Percentiles rank a stretch among this genome's conserved stretches.
phyloP scores from a whole-genome alignment of 345 rosid genomes.

The Mercurialis annua region DNA sequence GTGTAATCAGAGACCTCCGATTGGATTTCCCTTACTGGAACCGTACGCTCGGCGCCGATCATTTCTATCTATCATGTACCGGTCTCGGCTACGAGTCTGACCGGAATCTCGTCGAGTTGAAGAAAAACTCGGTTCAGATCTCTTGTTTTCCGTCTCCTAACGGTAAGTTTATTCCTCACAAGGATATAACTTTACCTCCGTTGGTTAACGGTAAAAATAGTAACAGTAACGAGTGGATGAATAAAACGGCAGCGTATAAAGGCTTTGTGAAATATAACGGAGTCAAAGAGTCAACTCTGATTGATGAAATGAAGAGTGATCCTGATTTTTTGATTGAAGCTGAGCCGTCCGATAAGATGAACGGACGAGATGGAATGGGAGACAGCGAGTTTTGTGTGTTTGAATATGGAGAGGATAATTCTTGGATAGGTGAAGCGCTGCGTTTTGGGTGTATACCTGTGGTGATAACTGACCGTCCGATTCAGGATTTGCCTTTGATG shows the following conservation, averaged over 20 bases:
- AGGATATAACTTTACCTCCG: slow-evolving; percentile 53
- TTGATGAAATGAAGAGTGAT: slow-evolving; percentile 29
- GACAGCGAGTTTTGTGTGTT: slow-evolving; percentile 49
- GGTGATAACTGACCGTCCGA: slow-evolving; percentile 54
- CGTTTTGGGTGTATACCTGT: slow-evolving; percentile 53
- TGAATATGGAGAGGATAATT: slow-evolving; percentile 36
- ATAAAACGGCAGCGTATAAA: slow-evolving; percentile 16
- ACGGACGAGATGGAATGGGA: slow-evolving; percentile 24
- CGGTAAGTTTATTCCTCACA: slow-evolving; percentile 50
- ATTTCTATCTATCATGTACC: slow-evolving; percentile 40
- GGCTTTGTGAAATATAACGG: slow-evolving; percentile 35
- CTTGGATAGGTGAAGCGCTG: slow-evolving; percentile 47
- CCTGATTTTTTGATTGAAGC: slow-evolving; percentile 42
- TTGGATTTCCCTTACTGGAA: slow-evolving; percentile 53
- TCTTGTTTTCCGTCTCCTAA: slow-evolving; percentile 46
- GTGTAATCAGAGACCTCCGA: slow-evolving; percentile 30
- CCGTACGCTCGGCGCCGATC: slow-evolving; percentile 66
- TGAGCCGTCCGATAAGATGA: slow-evolving; percentile 40
- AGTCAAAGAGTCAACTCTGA: slow-evolving; percentile 22
- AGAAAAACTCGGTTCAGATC: slow-evolving; percentile 61
- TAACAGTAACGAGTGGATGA: slow-evolving; percentile 13
- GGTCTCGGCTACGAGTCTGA: slow-evolving; percentile 40
- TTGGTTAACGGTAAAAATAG: background rate
- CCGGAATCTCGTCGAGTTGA: slow-evolving; percentile 52
- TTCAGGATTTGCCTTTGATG: slow-evolving; percentile 53